A percentile compares a stretch with the other conserved stretches of the same genome.
Evolutionary conservation across 257 asterid genomes (phyloP).

Genomic region (Solanum virginianum): DNA sequence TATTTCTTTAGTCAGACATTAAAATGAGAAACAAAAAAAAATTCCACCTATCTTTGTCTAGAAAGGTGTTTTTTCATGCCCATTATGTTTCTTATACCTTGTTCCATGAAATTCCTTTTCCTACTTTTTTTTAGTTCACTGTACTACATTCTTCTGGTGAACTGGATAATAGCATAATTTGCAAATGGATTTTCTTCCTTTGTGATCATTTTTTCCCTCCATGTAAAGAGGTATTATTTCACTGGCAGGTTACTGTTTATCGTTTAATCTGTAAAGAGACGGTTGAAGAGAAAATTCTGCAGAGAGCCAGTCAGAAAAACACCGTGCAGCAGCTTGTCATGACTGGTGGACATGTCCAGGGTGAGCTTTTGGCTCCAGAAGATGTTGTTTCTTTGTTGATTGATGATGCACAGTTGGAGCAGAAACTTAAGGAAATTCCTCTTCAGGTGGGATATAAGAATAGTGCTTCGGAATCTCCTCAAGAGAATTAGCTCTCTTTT

Average conservation of each 20-base stretch:
- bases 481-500: not conserved
- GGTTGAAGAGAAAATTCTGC: constrained; percentile 87
- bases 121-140: not conserved
- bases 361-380: constrained; percentile 96
- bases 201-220: not conserved
- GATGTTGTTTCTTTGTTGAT: constrained; percentile 81
- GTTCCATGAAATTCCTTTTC: not conserved
- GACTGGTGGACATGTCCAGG: constrained; percentile 99
- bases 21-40: not conserved
- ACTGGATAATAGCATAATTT: not conserved
- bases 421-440: constrained; percentile 83
- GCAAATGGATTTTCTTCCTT: not conserved
- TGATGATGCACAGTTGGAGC: constrained; percentile 89
- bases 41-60: not conserved
- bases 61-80: not conserved
- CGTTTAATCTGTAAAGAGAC: constrained; percentile 92
- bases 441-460: constrained; percentile 48
- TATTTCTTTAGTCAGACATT: not conserved
- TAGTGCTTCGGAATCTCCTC: not conserved
- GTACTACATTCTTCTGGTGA: not conserved
- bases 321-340: constrained; percentile 97
- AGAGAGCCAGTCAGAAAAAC: constrained; percentile 92
- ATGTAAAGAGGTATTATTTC: not conserved
- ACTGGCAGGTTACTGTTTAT: constrained; percentile 72
- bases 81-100: not conserved